Base-by-base conservation (phyloP, 345 rosid species). In the Populus davidiana region DNA sequence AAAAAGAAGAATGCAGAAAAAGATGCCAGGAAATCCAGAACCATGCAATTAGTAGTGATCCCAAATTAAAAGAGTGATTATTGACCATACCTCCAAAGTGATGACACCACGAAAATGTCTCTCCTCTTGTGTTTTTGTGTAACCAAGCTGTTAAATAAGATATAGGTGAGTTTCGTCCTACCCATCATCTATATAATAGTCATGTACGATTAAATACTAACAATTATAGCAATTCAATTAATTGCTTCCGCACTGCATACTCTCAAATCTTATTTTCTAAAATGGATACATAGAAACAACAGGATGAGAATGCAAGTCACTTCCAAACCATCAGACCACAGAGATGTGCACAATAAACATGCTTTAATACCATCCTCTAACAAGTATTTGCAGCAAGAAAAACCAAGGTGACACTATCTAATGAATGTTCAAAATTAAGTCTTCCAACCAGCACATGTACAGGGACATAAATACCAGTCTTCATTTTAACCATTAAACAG, bases 121-220 rank as follows among this genome's bases (percentile, higher is more conserved):
- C 79, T 96, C 99, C 82, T 96, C 99, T 87, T 87, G 92, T 86
- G 91, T 94, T 85, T 90, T 92, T 63, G 99, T 94, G 83, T 96
- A 96, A 67, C 99, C 98, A 70, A 96, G 93, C 99, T 96, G 88
- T 81, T 81, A 14, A 84, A 83, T 31, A 44, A 64, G 70, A 73
- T 16, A 54, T 50, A 49, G 62, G 10, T n/a, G 62, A 56, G 13
- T 56, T 8, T 56, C 8, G 10, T 56, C 13, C 11, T n/a, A 8
- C 62, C 25, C 23, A 56, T 56, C 62, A 56, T 56, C 62, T 21
- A 56, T 11, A 64, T 49, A 66, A 43, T 7, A 43, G 54, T 13
- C 61, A 43, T 9, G 44, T 41, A 38, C 12, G 9, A 74, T 13
- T n/a, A 63, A 25, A 17, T 72, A 77, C 33, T 8, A 35, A 77